These are phyloP conservation scores for Paecilomyces sp. DNA, from an alignment of 2,329 filamentous ascomycete genomes.

Conservation along the genomic window DNA sequence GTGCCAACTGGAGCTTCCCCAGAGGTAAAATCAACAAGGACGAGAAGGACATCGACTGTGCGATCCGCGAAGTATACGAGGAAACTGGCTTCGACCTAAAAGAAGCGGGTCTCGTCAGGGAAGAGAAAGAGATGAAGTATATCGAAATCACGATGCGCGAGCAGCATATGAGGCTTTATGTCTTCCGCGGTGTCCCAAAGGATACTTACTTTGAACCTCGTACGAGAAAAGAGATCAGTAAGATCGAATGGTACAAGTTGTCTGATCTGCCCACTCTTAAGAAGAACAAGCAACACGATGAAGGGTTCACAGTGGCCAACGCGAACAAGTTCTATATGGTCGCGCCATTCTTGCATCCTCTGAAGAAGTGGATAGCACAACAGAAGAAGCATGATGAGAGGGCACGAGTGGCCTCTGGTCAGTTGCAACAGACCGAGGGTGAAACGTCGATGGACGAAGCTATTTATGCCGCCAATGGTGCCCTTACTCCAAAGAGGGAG, in stretches of 20 bases:
- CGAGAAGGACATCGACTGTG: conserved; percentile 88
- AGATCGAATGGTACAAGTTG: conserved; percentile 89
- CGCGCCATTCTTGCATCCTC: conserved; percentile 74
- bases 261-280: conserved; percentile 78
- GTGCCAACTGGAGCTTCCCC: conserved; percentile 92
- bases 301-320: conserved; percentile 50
- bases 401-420: conserved; percentile 34
- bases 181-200: conserved; percentile 82
- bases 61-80: conserved; percentile 88
- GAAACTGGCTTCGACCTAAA: conserved; percentile 86
- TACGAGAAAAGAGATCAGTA: conserved; percentile 95
- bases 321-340: conserved; percentile 98
- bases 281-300: conserved; percentile 62
- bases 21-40: conserved; percentile 98
- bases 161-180: conserved; percentile 86
- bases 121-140: conserved; percentile 65
- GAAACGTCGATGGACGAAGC: conserved; percentile 56
- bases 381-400: conserved; percentile 67
- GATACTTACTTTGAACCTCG: conserved; percentile 82
- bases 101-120: conserved; percentile 66
- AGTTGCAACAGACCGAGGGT: conserved; percentile 39
- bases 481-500: conserved; percentile 11
- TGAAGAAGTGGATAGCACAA: conserved; percentile 86
- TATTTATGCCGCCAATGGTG: conserved; percentile 11
- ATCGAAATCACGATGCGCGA: conserved; percentile 87